Evolutionary conservation across 2,329 filamentous ascomycete genomes (phyloP).

Genomic region (Aspergillus quadricinctus): DNA sequence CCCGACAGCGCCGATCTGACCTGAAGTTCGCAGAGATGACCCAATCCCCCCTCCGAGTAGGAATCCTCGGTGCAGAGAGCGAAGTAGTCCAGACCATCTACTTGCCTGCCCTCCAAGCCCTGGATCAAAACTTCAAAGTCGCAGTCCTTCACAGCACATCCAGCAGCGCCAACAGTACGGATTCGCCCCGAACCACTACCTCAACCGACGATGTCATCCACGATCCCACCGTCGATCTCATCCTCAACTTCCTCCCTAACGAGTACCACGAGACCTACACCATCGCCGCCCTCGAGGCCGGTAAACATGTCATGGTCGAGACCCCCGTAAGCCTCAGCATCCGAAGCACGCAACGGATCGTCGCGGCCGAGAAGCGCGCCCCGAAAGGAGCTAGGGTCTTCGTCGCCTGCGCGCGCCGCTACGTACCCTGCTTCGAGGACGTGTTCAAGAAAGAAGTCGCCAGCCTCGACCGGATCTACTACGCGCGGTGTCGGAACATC

Average conservation of each 20-base stretch:
- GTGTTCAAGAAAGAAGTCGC: slow-evolving; percentile 52
- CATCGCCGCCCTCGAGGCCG: slow-evolving; percentile 48
- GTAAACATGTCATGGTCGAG: slow-evolving; percentile 58
- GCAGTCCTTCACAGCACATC: slow-evolving; percentile 52
- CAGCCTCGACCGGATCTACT: slow-evolving; percentile 49
- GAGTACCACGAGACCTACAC: slow-evolving; percentile 53
- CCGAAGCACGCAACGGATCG: slow-evolving; percentile 44
- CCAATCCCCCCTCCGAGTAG: slow-evolving; percentile 25
- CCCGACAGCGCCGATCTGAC: not conserved
- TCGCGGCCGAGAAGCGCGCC: slow-evolving; percentile 46
- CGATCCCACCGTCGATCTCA: slow-evolving; percentile 33
- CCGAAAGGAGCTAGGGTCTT: slow-evolving; percentile 45
- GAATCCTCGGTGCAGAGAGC: slow-evolving; percentile 33
- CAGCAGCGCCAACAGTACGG: slow-evolving; percentile 1
- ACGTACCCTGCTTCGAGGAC: slow-evolving; percentile 52
- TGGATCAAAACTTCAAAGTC: slow-evolving; percentile 39
- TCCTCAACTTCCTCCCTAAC: slow-evolving; percentile 54
- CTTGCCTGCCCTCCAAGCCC: slow-evolving; percentile 48
- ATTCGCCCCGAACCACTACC: not conserved
- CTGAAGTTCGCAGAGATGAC: slow-evolving; percentile 11
- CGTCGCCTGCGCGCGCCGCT: slow-evolving; percentile 60
- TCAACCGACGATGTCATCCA: slow-evolving; percentile 30
- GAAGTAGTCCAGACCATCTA: slow-evolving; percentile 52
- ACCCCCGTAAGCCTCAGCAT: slow-evolving; percentile 54
- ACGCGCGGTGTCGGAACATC: slow-evolving; percentile 51